Conservation (phyloP, 2,329 filamentous ascomycete species). For the Seiridium cupressi region DNA sequence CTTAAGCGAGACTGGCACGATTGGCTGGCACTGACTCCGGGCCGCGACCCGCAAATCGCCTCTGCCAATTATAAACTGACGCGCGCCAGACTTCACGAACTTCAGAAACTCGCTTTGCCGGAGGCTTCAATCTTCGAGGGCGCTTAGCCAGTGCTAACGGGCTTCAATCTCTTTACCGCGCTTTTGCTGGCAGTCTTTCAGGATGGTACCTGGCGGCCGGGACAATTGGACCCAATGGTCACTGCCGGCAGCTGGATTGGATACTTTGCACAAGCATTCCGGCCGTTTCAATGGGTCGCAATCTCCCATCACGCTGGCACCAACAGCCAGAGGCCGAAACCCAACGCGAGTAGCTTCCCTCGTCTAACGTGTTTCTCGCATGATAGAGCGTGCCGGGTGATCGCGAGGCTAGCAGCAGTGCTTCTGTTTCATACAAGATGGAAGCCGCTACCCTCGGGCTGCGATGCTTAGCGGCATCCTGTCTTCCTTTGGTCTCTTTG, state of each 20-base stretch:
- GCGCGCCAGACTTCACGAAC: neutral
- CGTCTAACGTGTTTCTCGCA: neutral
- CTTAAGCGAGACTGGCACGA: neutral
- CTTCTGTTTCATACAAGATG: constrained; percentile 11
- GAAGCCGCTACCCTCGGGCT: neutral
- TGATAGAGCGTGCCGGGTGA: neutral
- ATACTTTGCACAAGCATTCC: neutral
- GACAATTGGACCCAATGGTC: neutral
- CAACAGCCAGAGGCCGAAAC: neutral
- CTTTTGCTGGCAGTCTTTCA: neutral
- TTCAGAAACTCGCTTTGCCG: neutral
- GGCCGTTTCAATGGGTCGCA: neutral
- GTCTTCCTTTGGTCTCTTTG: constrained; percentile 5
- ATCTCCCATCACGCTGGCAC: neutral
- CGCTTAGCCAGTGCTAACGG: neutral
- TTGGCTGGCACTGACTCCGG: neutral
- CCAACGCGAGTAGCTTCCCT: neutral
- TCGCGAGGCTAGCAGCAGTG: neutral
- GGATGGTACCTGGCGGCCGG: neutral
- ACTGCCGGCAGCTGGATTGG: neutral
- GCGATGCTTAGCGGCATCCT: neutral
- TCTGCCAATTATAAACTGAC: constrained; percentile 6
- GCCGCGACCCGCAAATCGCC: neutral
- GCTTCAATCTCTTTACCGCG: neutral
- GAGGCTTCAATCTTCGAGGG: neutral